Evolutionary conservation across 208 protist species (phyloP), one percentile per base, ranked within the genome.

Genomic region (Leishmania mexicana): DNA sequence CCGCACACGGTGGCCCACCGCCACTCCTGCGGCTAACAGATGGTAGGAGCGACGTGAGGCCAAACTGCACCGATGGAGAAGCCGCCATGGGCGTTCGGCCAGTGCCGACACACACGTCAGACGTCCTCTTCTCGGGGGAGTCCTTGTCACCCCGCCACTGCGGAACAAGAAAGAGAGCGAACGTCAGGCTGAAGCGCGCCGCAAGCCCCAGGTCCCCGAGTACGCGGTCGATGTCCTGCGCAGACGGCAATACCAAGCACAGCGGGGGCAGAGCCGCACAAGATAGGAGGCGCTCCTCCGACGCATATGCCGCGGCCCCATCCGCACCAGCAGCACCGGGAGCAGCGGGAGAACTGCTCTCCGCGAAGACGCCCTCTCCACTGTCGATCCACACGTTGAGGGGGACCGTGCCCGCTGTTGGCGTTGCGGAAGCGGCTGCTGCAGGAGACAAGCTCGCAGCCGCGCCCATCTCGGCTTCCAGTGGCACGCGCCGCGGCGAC

Each of bases 171-270:
- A 78, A 71, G 17, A 85, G 71, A 1, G 58, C 42, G 57, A 85
- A 81, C 6, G 62, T 74, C 35, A 85, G 7, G 42, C 45, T 5
- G 47, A 81, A 75, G 53, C 74, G 83, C 8, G 62, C 75, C 60
- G 72, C 64, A 13, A 81, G 78, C 17, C 83, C 83, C 38, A 72
- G 21, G n/a, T 62, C 24, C 24, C 83, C 83, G 28, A 81, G 62
- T 28, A 60, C 74, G n/a, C 17, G 42, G 35, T 60, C 38, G 42
- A 82, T 76, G 47, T 62, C 73, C 78, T 81, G 45, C 54, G 83
- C n/a, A 19, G 83, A 54, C 35, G 83, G 83, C 78, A 85, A 40
- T 5, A 62, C 53, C 62, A 85, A 75, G 74, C 83, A 82, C 49
- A 85, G 67, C 7, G 83, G 74, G 35, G 47, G 10, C 24, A 70